Conservation (phyloP, 495 filamentous ascomycete genomes). For the Penicillium atrosanguineum region DNA sequence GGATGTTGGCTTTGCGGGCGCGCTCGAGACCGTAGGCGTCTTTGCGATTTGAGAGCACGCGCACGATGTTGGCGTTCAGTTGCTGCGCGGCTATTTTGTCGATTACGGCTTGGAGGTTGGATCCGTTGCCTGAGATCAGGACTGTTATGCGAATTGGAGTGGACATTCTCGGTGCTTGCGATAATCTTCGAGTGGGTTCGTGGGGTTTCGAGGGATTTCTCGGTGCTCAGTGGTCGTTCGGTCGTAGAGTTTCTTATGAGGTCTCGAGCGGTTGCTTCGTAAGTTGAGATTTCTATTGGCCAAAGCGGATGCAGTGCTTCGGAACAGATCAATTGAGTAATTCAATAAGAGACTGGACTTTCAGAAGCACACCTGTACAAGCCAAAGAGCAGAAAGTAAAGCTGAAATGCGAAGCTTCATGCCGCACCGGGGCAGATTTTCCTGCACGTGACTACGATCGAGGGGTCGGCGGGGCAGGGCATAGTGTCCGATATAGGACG, state of each 20-base stretch:
- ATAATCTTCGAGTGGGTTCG: not conserved
- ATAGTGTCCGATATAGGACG: not conserved
- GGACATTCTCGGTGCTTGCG: constrained; percentile 20
- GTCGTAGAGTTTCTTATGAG: not conserved
- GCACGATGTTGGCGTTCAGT: constrained; percentile 65
- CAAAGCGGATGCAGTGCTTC: too few relatives aligned
- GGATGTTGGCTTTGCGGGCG: constrained; percentile 66
- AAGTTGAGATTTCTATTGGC: not conserved
- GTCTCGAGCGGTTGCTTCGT: not conserved
- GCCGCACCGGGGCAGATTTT: constrained; percentile 14
- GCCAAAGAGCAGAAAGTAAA: not conserved
- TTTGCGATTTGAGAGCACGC: constrained; percentile 81
- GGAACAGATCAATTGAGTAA: not conserved
- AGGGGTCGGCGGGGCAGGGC: constrained; percentile 9
- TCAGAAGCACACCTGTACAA: constrained; percentile 8
- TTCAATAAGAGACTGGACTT: not conserved
- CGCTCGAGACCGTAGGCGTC: constrained; percentile 75
- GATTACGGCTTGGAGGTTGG: constrained; percentile 89
- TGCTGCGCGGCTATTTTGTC: constrained; percentile 57
- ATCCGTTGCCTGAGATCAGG: constrained; percentile 76
- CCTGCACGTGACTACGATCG: constrained; percentile 11
- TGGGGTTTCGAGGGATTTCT: not conserved
- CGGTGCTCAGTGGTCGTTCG: not conserved
- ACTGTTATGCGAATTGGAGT: constrained; percentile 51
- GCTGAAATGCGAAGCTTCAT: constrained; percentile 6